Base-by-base conservation (phyloP, 208 protist species). In the Vickermania ingenoplastis region DNA sequence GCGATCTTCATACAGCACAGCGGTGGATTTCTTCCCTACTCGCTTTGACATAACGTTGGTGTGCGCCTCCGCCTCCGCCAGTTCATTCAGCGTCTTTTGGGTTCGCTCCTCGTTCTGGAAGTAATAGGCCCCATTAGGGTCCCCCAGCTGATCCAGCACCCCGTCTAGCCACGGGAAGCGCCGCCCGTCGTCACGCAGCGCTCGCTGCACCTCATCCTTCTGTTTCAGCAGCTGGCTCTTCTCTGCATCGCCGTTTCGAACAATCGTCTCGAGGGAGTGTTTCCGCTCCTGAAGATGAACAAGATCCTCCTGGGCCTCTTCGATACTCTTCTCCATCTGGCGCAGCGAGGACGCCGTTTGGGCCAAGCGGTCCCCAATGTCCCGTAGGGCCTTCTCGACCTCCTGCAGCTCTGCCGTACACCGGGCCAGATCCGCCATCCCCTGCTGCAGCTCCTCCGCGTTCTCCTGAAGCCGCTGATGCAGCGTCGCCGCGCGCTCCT, bases 1-100 rank as follows among this genome's bases (percentile, higher is more conserved):
- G 4, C 95, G 86, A 51, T 91, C 94, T 49, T 98, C 95, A 69
- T 97, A 97, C 28, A 98, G 87, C 17, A 90, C 68, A n/a, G 36
- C 17, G 24, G 97, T 91, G 2, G 97, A 89, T 65, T 99, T 98
- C 26, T 89, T 84, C 63, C 97, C 97, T 14, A 98, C 64, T 1
- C 71, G 79, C 57, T 87, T 89, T 1, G 65, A 79, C 67, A 96
- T 80, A 3, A 81, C 69, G 5, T 76, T 78, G 2, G 78, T 66
- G 24, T 83, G 80, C 23, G 79, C 77, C 63, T 95, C 86, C 3
- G 82, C 71, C 60, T 91, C 84, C 11, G 78, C 79, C 31, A 95
- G 78, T 56, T 81, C 81, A 11, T 79, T 57, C 61, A 93, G 67
- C 55, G 76, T 90, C 22, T 68, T 57, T 2, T 63, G 63, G 7